Percentiles rank a stretch among this genome's conserved stretches.
Evolutionary conservation across 2,329 filamentous ascomycete species (phyloP).

Genomic region (Stachybotrys echinatus): DNA sequence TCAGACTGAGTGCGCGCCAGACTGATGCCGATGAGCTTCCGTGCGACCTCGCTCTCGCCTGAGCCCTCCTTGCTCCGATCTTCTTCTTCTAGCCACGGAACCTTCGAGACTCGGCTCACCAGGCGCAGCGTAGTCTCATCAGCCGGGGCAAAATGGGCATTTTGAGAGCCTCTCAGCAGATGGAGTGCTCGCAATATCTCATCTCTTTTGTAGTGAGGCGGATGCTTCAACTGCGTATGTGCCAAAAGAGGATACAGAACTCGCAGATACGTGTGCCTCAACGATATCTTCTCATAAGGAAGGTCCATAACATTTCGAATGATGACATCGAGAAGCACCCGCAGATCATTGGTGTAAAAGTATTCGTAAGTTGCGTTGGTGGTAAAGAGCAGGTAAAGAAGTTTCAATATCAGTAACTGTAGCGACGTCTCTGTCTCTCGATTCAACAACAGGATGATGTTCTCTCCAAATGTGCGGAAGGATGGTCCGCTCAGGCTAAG

Average conservation of each 20-base stretch:
- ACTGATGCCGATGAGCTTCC: conserved; percentile 65
- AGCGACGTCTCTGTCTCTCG: conserved; percentile 91
- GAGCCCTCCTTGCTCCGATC: conserved; percentile 24
- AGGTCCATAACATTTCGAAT: conserved; percentile 95
- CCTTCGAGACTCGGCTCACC: conserved; percentile 68
- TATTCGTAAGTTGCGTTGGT: conserved; percentile 91
- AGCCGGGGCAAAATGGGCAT: conserved; percentile 71
- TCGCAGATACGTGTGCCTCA: conserved; percentile 91
- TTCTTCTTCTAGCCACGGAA: conserved; percentile 59
- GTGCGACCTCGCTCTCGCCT: conserved; percentile 42
- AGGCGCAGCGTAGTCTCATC: conserved; percentile 77
- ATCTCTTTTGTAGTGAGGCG: conserved; percentile 86
- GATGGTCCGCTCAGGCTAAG: conserved; percentile 73
- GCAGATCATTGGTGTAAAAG: conserved; percentile 96
- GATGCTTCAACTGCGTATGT: conserved; percentile 82
- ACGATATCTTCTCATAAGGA: conserved; percentile 69
- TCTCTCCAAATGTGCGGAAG: conserved; percentile 95
- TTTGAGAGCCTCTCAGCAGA: conserved; percentile 60
- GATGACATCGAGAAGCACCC: conserved; percentile 90
- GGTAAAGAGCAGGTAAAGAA: conserved; percentile 92
- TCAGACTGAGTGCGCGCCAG: conserved; percentile 59
- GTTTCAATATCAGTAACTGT: conserved; percentile 92
- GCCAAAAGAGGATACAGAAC: conserved; percentile 87
- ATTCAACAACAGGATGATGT: conserved; percentile 91
- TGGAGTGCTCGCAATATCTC: conserved; percentile 74